Conservation (phyloP, 1,284 basidiomycete genomes). For the Rhodotorula mucilaginosa region DNA sequence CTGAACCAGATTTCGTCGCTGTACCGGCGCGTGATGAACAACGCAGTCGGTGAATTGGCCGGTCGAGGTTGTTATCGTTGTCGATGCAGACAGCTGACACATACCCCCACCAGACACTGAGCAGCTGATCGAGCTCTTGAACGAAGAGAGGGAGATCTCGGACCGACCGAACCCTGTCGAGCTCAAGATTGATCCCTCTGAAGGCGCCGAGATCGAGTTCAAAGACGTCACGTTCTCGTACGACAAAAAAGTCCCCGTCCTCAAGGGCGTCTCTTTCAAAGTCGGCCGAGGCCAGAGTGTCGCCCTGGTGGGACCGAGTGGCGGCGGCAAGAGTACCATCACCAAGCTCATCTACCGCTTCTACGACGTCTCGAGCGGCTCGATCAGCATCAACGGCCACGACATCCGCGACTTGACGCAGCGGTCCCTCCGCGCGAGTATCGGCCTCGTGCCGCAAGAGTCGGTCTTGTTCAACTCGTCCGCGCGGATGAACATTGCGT, state of each 20-base stretch:
- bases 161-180: constrained; percentile 73
- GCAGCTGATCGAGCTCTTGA: constrained; percentile 64
- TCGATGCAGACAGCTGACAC: neutral
- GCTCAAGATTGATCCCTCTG: constrained; percentile 61
- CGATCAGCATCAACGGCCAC: constrained; percentile 63
- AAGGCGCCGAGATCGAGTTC: constrained; percentile 72
- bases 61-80: too few relatives aligned
- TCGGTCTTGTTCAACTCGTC: constrained; percentile 73
- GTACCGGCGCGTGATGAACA: constrained; percentile 48
- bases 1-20: constrained; percentile 58
- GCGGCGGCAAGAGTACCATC: constrained; percentile 50
- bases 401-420: constrained; percentile 84
- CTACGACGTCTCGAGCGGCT: constrained; percentile 74
- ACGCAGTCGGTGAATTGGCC: constrained; percentile 10
- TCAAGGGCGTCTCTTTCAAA: constrained; percentile 76
- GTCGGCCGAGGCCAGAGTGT: constrained; percentile 75
- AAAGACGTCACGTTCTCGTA: constrained; percentile 66
- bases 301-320: constrained; percentile 64
- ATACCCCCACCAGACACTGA: constrained; percentile 68
- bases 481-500: constrained; percentile 44
- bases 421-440: constrained; percentile 66
- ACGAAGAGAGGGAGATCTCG: constrained; percentile 74
- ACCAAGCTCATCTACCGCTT: constrained; percentile 67
- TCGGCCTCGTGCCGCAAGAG: constrained; percentile 55
- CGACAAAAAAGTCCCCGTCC: constrained; percentile 68